Evolutionary conservation across 495 filamentous ascomycete species (phyloP).

Genomic region (Acidiella bohemica): DNA sequence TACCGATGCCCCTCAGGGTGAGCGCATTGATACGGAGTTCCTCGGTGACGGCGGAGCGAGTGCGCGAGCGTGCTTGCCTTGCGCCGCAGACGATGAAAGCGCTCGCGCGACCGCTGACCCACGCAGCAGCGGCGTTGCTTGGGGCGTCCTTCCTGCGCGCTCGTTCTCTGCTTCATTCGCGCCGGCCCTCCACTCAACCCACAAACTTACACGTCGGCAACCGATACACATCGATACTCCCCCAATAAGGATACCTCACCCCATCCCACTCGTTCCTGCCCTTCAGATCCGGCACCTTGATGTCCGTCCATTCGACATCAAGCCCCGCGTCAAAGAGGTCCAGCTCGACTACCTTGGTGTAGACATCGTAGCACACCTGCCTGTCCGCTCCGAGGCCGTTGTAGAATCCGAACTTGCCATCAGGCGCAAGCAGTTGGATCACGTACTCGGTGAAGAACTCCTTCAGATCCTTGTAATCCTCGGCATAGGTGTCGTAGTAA

Average conservation of each 20-base stretch:
- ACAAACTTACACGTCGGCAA: conserved; percentile 43
- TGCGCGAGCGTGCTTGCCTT: too few relatives aligned
- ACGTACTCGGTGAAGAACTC: conserved; percentile 82
- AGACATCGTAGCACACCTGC: conserved; percentile 88
- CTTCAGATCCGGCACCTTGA: conserved; percentile 49
- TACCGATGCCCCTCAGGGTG: too few relatives aligned
- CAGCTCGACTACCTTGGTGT: conserved; percentile 82
- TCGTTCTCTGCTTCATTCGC: not conserved
- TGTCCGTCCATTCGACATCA: conserved; percentile 72
- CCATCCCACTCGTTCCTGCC: conserved; percentile 67
- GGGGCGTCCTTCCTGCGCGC: too few relatives aligned
- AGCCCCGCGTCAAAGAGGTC: conserved; percentile 84
- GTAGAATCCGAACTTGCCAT: conserved; percentile 77
- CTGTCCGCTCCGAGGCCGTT: conserved; percentile 91
- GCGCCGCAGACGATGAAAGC: too few relatives aligned
- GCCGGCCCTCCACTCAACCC: conserved; percentile 4
- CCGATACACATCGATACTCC: conserved; percentile 52
- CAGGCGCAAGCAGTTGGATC: conserved; percentile 54
- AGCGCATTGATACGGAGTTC: too few relatives aligned
- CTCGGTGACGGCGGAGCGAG: too few relatives aligned
- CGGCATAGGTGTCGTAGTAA: conserved; percentile 96
- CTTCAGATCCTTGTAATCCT: conserved; percentile 72
- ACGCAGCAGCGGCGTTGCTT: too few relatives aligned
- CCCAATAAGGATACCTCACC: conserved; percentile 78
- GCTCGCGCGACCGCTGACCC: too few relatives aligned